Evolutionary conservation across 208 protist genomes (phyloP).

Genomic region (Balamuthia mandrillaris): DNA sequence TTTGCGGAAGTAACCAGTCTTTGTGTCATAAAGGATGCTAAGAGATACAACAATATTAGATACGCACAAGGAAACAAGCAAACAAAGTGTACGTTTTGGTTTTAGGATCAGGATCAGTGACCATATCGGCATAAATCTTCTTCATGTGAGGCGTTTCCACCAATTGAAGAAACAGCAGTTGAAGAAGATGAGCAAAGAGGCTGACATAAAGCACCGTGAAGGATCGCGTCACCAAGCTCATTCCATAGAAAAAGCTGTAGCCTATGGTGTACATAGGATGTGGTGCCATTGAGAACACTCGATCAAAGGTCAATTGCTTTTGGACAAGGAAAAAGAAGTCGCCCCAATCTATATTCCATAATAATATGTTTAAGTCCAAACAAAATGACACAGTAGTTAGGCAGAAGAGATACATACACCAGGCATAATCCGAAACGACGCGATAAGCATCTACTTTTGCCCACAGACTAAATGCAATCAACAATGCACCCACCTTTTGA

Average conservation of each 20-base stretch:
- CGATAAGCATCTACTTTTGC: constrained; percentile 90
- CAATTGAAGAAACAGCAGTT: constrained; percentile 85
- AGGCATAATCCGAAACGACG: constrained; percentile 90
- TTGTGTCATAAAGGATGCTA: background rate
- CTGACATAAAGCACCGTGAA: constrained; percentile 87
- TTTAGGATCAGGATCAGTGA: constrained; percentile 45
- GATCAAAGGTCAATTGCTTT: constrained; percentile 86
- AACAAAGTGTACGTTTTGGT: constrained; percentile 26
- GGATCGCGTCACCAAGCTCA: constrained; percentile 82
- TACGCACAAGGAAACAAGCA: background rate
- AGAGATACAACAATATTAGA: background rate
- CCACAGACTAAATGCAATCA: constrained; percentile 81
- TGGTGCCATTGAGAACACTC: constrained; percentile 90
- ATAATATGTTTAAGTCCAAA: background rate
- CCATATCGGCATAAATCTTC: constrained; percentile 64
- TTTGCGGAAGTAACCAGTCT: constrained; percentile 51
- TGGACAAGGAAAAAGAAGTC: constrained; percentile 93
- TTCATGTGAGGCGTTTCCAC: constrained; percentile 86
- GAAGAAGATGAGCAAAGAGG: constrained; percentile 85
- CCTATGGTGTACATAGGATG: constrained; percentile 93
- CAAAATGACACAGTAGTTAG: background rate
- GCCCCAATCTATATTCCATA: constrained; percentile 78
- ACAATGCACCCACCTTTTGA: background rate
- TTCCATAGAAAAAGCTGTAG: constrained; percentile 73
- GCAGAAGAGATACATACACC: constrained; percentile 69